These are phyloP conservation scores for Diplocarpon mali DNA, from an alignment of 2,329 filamentous ascomycete genomes.

Conservation along the genomic window DNA sequence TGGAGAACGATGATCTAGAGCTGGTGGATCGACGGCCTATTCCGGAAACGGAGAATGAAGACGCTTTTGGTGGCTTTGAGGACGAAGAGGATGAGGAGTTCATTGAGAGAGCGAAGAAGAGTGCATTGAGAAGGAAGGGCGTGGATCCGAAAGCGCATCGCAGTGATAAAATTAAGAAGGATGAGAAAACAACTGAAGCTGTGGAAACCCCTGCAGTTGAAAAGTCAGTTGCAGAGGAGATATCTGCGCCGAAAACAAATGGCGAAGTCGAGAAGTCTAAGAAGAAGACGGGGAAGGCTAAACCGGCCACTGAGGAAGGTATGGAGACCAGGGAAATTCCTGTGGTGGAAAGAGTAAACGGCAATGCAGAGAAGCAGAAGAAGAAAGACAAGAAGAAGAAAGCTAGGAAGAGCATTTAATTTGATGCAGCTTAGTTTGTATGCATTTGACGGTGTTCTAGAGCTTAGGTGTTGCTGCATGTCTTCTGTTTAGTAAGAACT, in stretches of 20 bases:
- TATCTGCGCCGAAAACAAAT: no score
- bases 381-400: conserved; percentile 2
- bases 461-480: no score
- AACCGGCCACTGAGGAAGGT: no score
- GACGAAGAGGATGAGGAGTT: conserved; percentile 61
- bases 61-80: conserved; percentile 62
- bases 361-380: neutral
- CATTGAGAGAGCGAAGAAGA: conserved; percentile 63
- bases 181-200: neutral
- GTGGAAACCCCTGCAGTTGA: no score
- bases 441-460: no score
- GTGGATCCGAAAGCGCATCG: conserved; percentile 55
- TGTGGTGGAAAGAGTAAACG: neutral
- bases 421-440: no score
- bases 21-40: conserved; percentile 56
- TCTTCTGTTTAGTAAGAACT: no score
- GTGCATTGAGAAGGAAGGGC: conserved; percentile 62
- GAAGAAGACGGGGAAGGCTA: neutral
- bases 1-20: conserved; percentile 31
- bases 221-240: no score
- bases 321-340: no score
- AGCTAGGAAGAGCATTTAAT: conserved; percentile 1
- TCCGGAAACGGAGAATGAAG: conserved; percentile 31
- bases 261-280: neutral
- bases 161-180: conserved; percentile 19